Base-by-base conservation (phyloP, 1,284 basidiomycete genomes). In the Somion occarium region DNA sequence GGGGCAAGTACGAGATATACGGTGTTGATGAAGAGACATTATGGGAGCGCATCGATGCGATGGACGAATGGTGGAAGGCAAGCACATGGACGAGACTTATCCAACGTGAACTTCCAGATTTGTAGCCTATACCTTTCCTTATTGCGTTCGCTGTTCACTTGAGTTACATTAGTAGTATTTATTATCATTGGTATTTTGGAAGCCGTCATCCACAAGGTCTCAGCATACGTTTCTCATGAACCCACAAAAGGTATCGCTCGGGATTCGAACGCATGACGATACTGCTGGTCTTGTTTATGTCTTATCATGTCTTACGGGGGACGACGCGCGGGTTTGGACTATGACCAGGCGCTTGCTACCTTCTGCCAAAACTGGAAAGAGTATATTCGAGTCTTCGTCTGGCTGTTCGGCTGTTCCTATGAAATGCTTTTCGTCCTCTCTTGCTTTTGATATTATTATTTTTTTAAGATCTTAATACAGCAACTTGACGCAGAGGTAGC, bases 51-150 rank as follows among this genome's bases (percentile, higher is more conserved):
- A 83, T 93, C 34, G 78, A 85, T 54, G 74, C 75, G 48, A 85
- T 94, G 82, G 86, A 91, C 38, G 91, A 91, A 38, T 92, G 90
- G 90, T 97, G 94, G 93, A 91, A 84, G 64, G 92, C 95, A 63
- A 89, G 83, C 58, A 91, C 91, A 46, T 97, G 91, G 85, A 83
- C 79, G 55, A 75, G 93, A 54, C 69, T 97, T 52, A 84, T 93
- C 56, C 80, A 84, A 56, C 75, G 93, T 63, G 93, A 97, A 69
- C 71, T 96, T 61, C 93, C 93, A 11, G 93, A 97, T 71, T 59
- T 89, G 62, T 91, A 74, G 44, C 3, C 18, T 48, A 3, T 39
- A 11, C n/a, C n/a, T 15, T 44, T 15, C 5, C 5, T 22, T 44
- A 11, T 42, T 22, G 20, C 4, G 19, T 15, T 22, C 19, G 43